These are phyloP conservation scores for Aspergillus campestris DNA, from an alignment of 495 filamentous ascomycete genomes.

Conservation along the genomic window DNA sequence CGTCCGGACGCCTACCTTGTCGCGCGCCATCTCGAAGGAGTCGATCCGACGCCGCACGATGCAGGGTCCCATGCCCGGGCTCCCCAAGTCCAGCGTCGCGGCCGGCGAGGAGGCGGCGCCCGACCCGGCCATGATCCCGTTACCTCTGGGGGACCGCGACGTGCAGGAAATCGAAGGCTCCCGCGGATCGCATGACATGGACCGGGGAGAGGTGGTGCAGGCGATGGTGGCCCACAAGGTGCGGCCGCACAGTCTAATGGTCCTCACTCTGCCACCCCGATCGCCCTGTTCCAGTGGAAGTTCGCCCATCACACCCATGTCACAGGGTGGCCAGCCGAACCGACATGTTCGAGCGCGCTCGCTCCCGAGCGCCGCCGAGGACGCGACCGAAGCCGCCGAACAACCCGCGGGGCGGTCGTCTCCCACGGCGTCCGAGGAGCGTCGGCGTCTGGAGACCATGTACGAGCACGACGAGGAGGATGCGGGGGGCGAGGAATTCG, in stretches of 20 bases:
- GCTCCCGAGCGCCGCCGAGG: conserved; percentile 34
- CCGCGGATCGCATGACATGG: conserved; percentile 48
- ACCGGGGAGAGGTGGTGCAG: conserved; percentile 43
- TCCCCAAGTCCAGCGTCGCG: conserved; percentile 3
- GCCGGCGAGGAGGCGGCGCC: conserved; percentile 4
- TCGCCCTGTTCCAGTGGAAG: conserved; percentile 24
- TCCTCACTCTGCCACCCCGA: conserved; percentile 35
- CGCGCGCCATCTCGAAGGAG: conserved; percentile 34
- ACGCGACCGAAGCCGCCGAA: conserved; percentile 9
- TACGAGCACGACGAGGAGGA: conserved; percentile 33
- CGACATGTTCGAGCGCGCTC: conserved; percentile 48
- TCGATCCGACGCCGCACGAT: conserved; percentile 33
- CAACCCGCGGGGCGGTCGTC: conserved; percentile 15
- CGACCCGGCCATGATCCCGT: conserved; percentile 46
- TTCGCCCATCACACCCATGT: conserved; percentile 21
- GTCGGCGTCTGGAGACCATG: conserved; percentile 32
- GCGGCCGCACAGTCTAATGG: conserved; percentile 57
- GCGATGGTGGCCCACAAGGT: conserved; percentile 41
- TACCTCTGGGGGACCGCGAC: conserved; percentile 62
- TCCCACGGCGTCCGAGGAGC: conserved; percentile 24
- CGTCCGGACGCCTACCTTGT: conserved; percentile 37
- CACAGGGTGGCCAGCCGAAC: conserved; percentile 10
- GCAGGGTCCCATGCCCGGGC: conserved; percentile 13
- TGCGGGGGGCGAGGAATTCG: conserved; percentile 4
- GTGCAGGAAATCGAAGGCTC: conserved; percentile 67